Evolutionary conservation across 495 filamentous ascomycete species (phyloP).

Genomic region (Penicillium antarcticum): DNA sequence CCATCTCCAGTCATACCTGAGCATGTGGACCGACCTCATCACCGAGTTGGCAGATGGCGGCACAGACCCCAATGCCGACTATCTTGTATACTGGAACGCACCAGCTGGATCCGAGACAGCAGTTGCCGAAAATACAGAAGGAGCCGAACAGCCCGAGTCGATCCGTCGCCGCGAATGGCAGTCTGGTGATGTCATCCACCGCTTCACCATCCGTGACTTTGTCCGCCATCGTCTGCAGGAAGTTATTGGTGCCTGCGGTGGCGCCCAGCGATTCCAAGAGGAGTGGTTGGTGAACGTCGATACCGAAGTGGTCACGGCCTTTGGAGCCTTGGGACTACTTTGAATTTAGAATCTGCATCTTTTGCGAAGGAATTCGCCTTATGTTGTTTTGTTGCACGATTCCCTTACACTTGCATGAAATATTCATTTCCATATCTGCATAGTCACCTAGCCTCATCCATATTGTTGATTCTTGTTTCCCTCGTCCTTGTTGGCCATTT

Average conservation of each 20-base stretch:
- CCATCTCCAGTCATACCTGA: conserved; percentile 62
- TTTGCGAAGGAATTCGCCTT: too few relatives aligned
- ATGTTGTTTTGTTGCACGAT: not conserved
- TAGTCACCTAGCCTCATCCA: not conserved
- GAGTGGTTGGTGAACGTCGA: conserved; percentile 90
- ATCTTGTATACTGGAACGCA: conserved; percentile 53
- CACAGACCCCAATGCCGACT: conserved; percentile 41
- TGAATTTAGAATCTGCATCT: conserved; percentile 11
- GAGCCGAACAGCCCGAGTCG: conserved; percentile 63
- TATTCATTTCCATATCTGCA: not conserved
- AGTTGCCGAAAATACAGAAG: conserved; percentile 27
- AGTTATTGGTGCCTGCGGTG: conserved; percentile 65
- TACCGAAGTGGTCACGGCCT: conserved; percentile 68
- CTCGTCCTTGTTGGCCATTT: not conserved
- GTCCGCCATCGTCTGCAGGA: conserved; percentile 63
- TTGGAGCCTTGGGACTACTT: conserved; percentile 53
- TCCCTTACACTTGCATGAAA: not conserved
- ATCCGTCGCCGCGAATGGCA: conserved; percentile 54
- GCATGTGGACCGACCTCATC: conserved; percentile 67
- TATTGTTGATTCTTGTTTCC: not conserved
- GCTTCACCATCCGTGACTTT: conserved; percentile 65
- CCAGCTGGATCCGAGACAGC: conserved; percentile 24
- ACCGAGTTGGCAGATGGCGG: conserved; percentile 54
- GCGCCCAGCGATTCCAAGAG: conserved; percentile 67
- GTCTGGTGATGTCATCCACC: conserved; percentile 65